Conservation (phyloP, 1,284 basidiomycete genomes). For the Tylopilus sp. region DNA sequence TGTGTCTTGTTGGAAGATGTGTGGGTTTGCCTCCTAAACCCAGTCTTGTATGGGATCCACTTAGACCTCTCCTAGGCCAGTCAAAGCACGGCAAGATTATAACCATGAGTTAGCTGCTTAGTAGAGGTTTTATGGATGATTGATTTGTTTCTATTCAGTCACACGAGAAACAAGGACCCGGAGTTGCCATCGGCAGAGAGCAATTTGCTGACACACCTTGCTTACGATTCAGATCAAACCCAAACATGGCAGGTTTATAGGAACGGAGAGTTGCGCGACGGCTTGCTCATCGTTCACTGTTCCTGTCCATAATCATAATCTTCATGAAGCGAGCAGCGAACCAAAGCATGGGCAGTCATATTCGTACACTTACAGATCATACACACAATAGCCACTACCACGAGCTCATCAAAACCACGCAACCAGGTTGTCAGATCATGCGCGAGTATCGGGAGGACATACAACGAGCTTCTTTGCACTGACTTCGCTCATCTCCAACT, state of each 20-base stretch:
- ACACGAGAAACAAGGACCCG: too few relatives aligned
- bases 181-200: too few relatives aligned
- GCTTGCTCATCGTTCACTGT: too few relatives aligned
- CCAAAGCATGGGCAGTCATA: background rate
- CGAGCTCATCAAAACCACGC: background rate
- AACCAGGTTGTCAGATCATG: conserved; percentile 1
- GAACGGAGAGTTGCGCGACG: too few relatives aligned
- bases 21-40: too few relatives aligned
- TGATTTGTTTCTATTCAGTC: too few relatives aligned
- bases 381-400: background rate
- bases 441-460: conserved; percentile 17
- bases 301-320: too few relatives aligned
- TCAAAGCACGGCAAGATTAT: too few relatives aligned
- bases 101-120: background rate
- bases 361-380: conserved; percentile 1
- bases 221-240: background rate
- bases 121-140: background rate
- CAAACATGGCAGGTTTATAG: conserved; percentile 1
- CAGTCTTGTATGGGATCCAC: background rate
- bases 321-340: background rate
- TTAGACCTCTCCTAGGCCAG: background rate
- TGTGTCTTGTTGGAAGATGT: too few relatives aligned
- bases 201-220: background rate
- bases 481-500: conserved; percentile 10
- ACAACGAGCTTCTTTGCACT: conserved; percentile 24